These are phyloP conservation scores for Melampsora larici-populina DNA, from an alignment of 1,284 basidiomycete genomes.

Conservation along the genomic window DNA sequence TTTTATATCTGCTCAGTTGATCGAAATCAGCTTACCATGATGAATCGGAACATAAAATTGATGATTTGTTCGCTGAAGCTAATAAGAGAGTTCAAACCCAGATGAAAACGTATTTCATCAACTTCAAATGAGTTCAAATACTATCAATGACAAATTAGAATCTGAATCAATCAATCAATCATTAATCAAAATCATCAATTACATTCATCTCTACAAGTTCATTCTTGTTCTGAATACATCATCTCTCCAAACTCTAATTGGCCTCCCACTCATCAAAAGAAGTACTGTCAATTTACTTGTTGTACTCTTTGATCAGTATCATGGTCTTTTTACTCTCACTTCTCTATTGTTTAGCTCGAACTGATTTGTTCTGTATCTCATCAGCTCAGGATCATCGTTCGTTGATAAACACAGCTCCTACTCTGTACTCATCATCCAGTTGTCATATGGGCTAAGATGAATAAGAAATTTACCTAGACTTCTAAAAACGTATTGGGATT, in stretches of 20 bases:
- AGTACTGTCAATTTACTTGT: slow-evolving; percentile 76
- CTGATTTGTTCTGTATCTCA: too few species aligned
- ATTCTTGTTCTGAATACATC: slow-evolving; percentile 60
- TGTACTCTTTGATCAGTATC: slow-evolving; percentile 73
- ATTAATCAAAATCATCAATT: too few species aligned
- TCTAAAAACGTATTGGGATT: too few species aligned
- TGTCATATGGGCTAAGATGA: too few species aligned
- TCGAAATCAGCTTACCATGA: slow-evolving; percentile 51
- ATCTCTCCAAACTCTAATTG: slow-evolving; percentile 70
- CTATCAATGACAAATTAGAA: slow-evolving; percentile 32
- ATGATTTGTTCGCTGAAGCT: slow-evolving; percentile 84
- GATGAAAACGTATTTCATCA: slow-evolving; percentile 18
- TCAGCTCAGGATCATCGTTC: slow-evolving; percentile 46
- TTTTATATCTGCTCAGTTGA: slow-evolving; percentile 18
- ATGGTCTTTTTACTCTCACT: slow-evolving; percentile 59
- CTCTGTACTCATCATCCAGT: too few species aligned
- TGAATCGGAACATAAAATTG: slow-evolving; percentile 61
- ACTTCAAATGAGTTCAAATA: slow-evolving; percentile 15
- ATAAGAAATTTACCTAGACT: too few species aligned
- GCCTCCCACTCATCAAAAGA: slow-evolving; percentile 73
- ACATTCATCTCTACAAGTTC: slow-evolving; percentile 37
- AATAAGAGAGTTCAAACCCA: slow-evolving; percentile 54
- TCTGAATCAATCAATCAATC: neutral
- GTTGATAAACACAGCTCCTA: too few species aligned
- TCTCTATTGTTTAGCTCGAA: slow-evolving; percentile 22